Percentiles rank a stretch among this genome's conserved stretches.
Evolutionary conservation across 306 rosid species (phyloP).

Genomic region (Quercus variabilis): DNA sequence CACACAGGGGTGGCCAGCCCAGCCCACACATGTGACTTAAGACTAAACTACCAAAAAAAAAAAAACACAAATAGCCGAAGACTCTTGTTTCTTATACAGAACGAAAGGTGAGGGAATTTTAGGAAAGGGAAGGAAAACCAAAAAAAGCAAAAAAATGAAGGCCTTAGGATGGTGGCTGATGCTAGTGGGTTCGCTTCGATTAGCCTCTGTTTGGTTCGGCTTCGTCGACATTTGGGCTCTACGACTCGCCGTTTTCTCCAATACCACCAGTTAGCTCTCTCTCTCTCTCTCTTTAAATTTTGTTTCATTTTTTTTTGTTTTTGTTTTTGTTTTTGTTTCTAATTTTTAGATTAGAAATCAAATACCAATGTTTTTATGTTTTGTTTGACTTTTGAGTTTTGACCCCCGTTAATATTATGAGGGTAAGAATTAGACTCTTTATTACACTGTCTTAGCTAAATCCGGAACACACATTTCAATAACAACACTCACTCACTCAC

Average conservation of each 20-base stretch:
- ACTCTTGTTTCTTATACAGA: no score
- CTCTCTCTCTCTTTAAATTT: background rate
- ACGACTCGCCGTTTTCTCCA: slow-evolving; percentile 74
- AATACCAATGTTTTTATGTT: no score
- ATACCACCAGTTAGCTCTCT: slow-evolving; percentile 44
- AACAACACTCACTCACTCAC: background rate
- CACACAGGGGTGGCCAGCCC: no score
- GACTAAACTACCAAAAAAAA: background rate
- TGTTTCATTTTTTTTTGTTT: background rate
- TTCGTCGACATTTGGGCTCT: slow-evolving; percentile 93
- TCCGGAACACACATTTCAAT: background rate
- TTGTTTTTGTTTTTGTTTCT: background rate
- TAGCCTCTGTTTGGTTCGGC: slow-evolving; percentile 96
- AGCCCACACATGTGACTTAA: no score
- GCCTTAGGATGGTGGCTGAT: slow-evolving; percentile 84
- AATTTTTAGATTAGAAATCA: no score
- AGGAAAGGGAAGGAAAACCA: background rate
- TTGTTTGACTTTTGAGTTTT: no score
- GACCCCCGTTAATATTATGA: background rate
- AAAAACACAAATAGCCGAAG: no score
- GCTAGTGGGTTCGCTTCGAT: slow-evolving; percentile 73
- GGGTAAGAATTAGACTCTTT: background rate
- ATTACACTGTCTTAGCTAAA: background rate
- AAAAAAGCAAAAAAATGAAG: slow-evolving; percentile 41
- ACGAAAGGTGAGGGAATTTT: no score